Conservation (phyloP, 805 yeast species). For the Yarrowia sp. region DNA sequence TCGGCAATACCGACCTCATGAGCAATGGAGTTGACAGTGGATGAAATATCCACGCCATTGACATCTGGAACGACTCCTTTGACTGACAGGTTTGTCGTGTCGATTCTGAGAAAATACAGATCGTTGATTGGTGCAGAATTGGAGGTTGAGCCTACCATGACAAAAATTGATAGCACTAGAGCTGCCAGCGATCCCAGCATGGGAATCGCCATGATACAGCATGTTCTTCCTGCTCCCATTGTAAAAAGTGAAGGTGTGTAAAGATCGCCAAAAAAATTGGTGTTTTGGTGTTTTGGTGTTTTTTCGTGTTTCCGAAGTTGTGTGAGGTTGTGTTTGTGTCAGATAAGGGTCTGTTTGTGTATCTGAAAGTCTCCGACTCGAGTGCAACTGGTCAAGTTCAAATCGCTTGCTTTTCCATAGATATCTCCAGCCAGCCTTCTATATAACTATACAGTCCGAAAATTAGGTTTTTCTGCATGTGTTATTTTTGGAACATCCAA, state of each 20-base stretch:
- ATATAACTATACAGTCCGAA: slow-evolving; percentile 13
- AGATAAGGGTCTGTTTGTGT: not conserved
- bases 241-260: not conserved
- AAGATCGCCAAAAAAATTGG: not conserved
- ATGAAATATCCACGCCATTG: slow-evolving; percentile 27
- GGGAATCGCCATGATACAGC: slow-evolving; percentile 39
- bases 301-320: not conserved
- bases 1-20: slow-evolving; percentile 45
- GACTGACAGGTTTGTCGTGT: slow-evolving; percentile 42
- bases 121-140: slow-evolving; percentile 45
- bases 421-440: not conserved
- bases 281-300: not conserved
- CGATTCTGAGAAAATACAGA: slow-evolving; percentile 50
- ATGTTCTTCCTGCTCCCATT: slow-evolving; percentile 37
- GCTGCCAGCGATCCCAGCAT: slow-evolving; percentile 42
- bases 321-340: not conserved
- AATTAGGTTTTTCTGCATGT: not conserved
- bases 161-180: slow-evolving; percentile 48
- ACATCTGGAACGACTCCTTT: slow-evolving; percentile 31
- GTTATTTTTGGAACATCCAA: slow-evolving; percentile 8
- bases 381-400: not conserved
- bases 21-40: slow-evolving; percentile 29
- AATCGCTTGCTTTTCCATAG: not conserved
- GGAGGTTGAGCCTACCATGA: slow-evolving; percentile 53
- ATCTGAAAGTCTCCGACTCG: not conserved